A percentile compares a stretch with the other conserved stretches of the same genome.
Conservation (phyloP, 148 eudicot genomes). For the Pouteria glomerata region DNA sequence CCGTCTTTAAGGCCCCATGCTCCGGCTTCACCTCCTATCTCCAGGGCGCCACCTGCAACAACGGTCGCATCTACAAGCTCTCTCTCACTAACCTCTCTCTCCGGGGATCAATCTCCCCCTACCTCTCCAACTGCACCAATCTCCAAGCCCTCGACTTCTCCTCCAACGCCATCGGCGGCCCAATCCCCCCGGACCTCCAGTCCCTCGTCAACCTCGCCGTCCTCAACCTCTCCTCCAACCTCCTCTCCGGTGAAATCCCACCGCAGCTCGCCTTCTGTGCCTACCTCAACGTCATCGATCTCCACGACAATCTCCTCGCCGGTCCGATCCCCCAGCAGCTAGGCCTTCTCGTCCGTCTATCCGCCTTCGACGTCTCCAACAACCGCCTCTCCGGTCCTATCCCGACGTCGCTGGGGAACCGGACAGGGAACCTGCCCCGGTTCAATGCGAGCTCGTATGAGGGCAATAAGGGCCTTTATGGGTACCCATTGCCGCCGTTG, state of each 20-base stretch:
- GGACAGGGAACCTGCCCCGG: constrained; percentile 26
- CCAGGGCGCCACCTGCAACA: constrained; percentile 54
- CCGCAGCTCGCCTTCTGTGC: constrained; percentile 41
- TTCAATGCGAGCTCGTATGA: constrained; percentile 48
- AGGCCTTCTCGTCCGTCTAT: constrained; percentile 35
- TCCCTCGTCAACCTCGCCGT: constrained; percentile 53
- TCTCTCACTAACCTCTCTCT: constrained; percentile 33
- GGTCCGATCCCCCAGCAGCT: constrained; percentile 44
- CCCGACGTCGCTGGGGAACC: constrained; percentile 40
- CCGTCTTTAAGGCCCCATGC: constrained; percentile 36
- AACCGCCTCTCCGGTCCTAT: constrained; percentile 45
- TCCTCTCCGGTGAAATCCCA: constrained; percentile 42
- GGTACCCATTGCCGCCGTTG: constrained; percentile 39
- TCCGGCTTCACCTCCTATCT: constrained; percentile 36
- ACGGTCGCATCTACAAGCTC: constrained; percentile 45
- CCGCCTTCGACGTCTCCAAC: constrained; percentile 38
- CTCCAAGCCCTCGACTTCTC: constrained; percentile 60
- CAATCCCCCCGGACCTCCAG: constrained; percentile 36
- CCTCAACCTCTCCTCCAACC: constrained; percentile 45
- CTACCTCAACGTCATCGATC: constrained; percentile 54
- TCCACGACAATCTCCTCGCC: constrained; percentile 29
- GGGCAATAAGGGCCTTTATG: constrained; percentile 48
- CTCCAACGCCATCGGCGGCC: constrained; percentile 36
- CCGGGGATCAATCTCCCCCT: constrained; percentile 37
- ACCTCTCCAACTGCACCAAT: constrained; percentile 37